These are phyloP conservation scores for Ustilago cynodontis DNA, from an alignment of 1,284 basidiomycete species.

Conservation along the genomic window DNA sequence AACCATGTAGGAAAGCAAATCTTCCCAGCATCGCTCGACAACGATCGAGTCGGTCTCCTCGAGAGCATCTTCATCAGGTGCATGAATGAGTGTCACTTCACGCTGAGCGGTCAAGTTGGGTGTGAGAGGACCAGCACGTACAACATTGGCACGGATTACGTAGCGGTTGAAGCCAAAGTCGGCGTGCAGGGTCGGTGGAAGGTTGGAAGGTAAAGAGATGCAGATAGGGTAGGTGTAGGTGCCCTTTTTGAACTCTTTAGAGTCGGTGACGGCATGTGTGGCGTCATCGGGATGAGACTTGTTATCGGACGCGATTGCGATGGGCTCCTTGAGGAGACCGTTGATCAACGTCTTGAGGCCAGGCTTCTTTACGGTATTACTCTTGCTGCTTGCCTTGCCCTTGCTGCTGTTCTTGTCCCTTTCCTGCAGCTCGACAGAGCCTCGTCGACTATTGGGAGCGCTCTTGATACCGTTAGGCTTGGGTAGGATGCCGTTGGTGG, in stretches of 20 bases:
- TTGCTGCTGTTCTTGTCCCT: slow-evolving; percentile 23
- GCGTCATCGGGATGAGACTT: slow-evolving; percentile 21
- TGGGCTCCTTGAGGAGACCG: slow-evolving; percentile 47
- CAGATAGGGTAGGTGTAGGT: slow-evolving; percentile 94
- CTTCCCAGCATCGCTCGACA: slow-evolving; percentile 91
- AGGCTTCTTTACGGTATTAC: slow-evolving; percentile 29
- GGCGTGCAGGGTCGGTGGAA: slow-evolving; percentile 83
- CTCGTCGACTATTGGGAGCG: slow-evolving; percentile 28
- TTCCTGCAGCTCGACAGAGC: slow-evolving; percentile 38
- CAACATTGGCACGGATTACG: slow-evolving; percentile 83
- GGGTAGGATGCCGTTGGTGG: background rate
- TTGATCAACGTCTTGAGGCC: slow-evolving; percentile 51
- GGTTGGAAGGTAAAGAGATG: slow-evolving; percentile 83
- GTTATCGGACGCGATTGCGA: slow-evolving; percentile 4
- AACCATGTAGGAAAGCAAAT: slow-evolving; percentile 85
- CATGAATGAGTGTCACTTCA: slow-evolving; percentile 83
- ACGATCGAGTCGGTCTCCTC: slow-evolving; percentile 86
- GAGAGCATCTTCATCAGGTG: slow-evolving; percentile 73
- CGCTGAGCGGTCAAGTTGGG: slow-evolving; percentile 79
- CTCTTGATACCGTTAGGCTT: slow-evolving; percentile 18
- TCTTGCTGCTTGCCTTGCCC: slow-evolving; percentile 22
- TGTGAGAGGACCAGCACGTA: slow-evolving; percentile 84
- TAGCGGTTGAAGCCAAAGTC: slow-evolving; percentile 85
- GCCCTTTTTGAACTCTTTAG: slow-evolving; percentile 91
- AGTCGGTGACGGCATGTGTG: slow-evolving; percentile 72